Percentiles rank a stretch among this genome's conserved stretches.
These are phyloP conservation scores for Podila clonocystis DNA, from an alignment of 192 early-diverging fungal genomes.

Conservation along the genomic window DNA sequence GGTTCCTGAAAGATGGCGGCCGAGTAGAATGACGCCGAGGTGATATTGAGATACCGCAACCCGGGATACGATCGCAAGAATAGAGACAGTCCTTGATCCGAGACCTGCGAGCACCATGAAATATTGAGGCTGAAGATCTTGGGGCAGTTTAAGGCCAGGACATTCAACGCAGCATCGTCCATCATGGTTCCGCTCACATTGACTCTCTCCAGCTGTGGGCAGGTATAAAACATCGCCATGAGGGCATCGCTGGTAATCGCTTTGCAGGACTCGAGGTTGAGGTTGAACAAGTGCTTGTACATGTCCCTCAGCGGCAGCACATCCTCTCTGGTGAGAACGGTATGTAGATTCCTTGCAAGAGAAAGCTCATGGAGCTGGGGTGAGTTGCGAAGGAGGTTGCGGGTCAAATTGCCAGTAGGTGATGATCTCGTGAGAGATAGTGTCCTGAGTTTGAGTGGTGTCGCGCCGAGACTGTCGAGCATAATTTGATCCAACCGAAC, in stretches of 20 bases:
- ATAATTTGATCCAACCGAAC: slow-evolving; percentile 19
- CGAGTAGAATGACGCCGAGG: slow-evolving; percentile 6
- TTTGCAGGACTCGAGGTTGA: slow-evolving; percentile 46
- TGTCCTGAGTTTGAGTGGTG: slow-evolving; percentile 9
- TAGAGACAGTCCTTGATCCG: slow-evolving; percentile 20
- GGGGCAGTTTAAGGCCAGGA: slow-evolving; percentile 11
- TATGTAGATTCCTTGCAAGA: slow-evolving; percentile 36
- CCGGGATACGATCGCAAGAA: slow-evolving; percentile 3
- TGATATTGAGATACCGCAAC: slow-evolving; percentile 28
- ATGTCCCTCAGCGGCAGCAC: slow-evolving; percentile 11
- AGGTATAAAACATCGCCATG: slow-evolving; percentile 2
- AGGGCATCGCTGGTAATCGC: slow-evolving; percentile 12
- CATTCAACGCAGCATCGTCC: slow-evolving; percentile 20
- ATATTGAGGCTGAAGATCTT: slow-evolving; percentile 32
- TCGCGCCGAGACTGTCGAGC: slow-evolving; percentile 23
- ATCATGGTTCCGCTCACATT: slow-evolving; percentile 27
- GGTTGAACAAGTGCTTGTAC: slow-evolving; percentile 7
- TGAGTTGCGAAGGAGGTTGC: slow-evolving; percentile 28
- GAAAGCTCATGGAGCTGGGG: slow-evolving; percentile 27
- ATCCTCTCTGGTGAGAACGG: slow-evolving; percentile 20
- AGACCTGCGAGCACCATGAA: slow-evolving; percentile 18
- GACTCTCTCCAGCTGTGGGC: slow-evolving; percentile 28
- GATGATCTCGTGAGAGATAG: slow-evolving; percentile 28
- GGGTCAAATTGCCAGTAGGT: slow-evolving; percentile 26
- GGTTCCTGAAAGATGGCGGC: slow-evolving; percentile 21